phyloP scores from a whole-genome alignment of 495 filamentous ascomycete genomes.

The Polyplosphaeria fusca region DNA sequence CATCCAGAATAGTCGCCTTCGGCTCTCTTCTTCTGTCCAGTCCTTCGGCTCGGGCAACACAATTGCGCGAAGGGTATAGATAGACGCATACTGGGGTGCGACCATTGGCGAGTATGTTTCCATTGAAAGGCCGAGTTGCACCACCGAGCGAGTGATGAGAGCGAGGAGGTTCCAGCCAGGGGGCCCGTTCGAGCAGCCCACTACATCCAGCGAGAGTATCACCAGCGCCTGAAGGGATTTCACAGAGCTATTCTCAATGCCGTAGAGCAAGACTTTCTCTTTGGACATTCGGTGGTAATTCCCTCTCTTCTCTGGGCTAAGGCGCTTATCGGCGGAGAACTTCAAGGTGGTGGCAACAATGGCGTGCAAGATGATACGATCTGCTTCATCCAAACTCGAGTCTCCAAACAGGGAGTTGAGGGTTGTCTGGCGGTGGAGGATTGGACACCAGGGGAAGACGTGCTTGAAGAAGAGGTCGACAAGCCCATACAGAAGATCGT shows the following conservation, averaged over 20 bases:
- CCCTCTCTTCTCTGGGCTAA: constrained; percentile 66
- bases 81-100: constrained; percentile 71
- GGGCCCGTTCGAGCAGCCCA: constrained; percentile 76
- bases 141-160: constrained; percentile 77
- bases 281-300: constrained; percentile 78
- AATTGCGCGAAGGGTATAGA: constrained; percentile 79
- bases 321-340: constrained; percentile 69
- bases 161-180: constrained; percentile 88
- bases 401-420: constrained; percentile 78
- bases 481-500: constrained; percentile 75
- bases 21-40: constrained; percentile 84
- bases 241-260: constrained; percentile 82
- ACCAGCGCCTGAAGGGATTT: constrained; percentile 82
- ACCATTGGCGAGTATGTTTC: constrained; percentile 73
- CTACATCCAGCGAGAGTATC: constrained; percentile 74
- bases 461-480: constrained; percentile 88
- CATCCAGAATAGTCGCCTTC: constrained; percentile 86
- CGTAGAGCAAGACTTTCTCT: constrained; percentile 77
- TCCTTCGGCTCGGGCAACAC: constrained; percentile 75
- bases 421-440: constrained; percentile 75
- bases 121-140: constrained; percentile 77
- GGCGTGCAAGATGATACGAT: constrained; percentile 77
- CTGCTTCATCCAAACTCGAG: constrained; percentile 69
- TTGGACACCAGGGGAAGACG: constrained; percentile 87
- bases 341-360: constrained; percentile 82